A percentile compares a stretch with the other conserved stretches of the same genome.
phyloP scores from a whole-genome alignment of 2,329 filamentous ascomycete species.

The Samsoniella hepiali region DNA sequence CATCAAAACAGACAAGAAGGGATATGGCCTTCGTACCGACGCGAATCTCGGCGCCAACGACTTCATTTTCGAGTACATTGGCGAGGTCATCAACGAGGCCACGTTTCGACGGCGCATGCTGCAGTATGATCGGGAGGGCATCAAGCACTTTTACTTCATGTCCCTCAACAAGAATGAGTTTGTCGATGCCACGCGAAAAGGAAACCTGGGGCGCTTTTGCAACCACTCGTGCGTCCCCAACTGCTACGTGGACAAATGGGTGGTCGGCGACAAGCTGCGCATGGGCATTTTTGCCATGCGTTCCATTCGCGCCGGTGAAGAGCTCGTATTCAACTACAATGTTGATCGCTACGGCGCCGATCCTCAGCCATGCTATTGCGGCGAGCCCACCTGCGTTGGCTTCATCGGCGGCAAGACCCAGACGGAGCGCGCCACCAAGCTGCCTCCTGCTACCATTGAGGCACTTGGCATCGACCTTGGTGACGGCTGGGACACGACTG shows the following conservation, averaged over 20 bases:
- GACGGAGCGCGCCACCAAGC: constrained; percentile 89
- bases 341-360: constrained; percentile 97
- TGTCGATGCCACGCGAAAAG: constrained; percentile 94
- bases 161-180: constrained; percentile 95
- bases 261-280: constrained; percentile 91
- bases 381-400: constrained; percentile 88
- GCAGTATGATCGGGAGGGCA: constrained; percentile 91
- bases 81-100: constrained; percentile 92
- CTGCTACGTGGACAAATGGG: constrained; percentile 99
- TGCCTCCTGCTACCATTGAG: constrained; percentile 86
- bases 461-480: constrained; percentile 91
- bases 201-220: constrained; percentile 94
- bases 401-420: constrained; percentile 98
- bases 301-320: constrained; percentile 80
- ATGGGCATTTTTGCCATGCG: constrained; percentile 98
- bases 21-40: constrained; percentile 85
- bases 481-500: constrained; percentile 86
- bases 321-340: constrained; percentile 99
- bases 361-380: constrained; percentile 95
- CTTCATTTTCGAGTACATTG: constrained; percentile 97
- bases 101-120: constrained; percentile 87
- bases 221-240: constrained; percentile 99
- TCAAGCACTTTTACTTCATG: constrained; percentile 99
- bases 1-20: constrained; percentile 97
- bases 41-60: constrained; percentile 73